These are phyloP conservation scores for Collybia nuda DNA, from an alignment of 768 basidiomycete genomes.

Conservation along the genomic window DNA sequence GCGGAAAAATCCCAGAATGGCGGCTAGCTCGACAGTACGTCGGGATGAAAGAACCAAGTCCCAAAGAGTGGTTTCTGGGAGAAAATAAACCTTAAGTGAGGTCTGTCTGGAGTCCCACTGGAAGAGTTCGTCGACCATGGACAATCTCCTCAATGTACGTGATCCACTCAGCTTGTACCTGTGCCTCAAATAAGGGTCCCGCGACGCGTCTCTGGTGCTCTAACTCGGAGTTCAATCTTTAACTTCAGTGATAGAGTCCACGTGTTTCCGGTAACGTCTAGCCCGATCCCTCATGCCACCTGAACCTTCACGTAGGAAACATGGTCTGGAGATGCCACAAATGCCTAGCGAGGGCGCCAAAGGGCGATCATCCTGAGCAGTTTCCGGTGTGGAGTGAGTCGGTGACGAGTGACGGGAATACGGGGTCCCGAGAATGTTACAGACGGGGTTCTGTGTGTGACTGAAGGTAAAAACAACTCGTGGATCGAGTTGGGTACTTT, in stretches of 20 bases:
- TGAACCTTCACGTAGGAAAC: conserved; percentile 12
- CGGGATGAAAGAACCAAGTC: conserved; percentile 13
- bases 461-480: conserved; percentile 18
- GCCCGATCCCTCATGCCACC: conserved; percentile 29
- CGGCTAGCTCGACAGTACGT: conserved; percentile 1
- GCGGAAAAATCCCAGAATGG: conserved; percentile 1
- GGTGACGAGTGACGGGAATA: conserved; percentile 14
- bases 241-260: conserved; percentile 26
- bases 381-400: conserved; percentile 25
- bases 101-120: conserved; percentile 12
- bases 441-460: conserved; percentile 46
- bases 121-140: conserved; percentile 8
- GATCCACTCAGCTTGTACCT: conserved; percentile 34
- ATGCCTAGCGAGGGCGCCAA: conserved; percentile 22
- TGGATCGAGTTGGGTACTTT: conserved; percentile 32
- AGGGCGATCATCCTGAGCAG: conserved; percentile 9
- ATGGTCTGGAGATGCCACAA: conserved; percentile 10
- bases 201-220: conserved; percentile 54
- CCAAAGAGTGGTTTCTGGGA: conserved; percentile 27
- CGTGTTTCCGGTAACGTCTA: conserved; percentile 50
- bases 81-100: conserved; percentile 2
- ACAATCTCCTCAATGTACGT: conserved; percentile 29
- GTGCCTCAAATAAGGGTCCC: conserved; percentile 27
- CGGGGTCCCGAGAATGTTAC: conserved; percentile 56
- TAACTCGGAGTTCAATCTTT: conserved; percentile 12